Base-by-base conservation (phyloP, 2,329 filamentous ascomycete genomes). In the Neoarthrinium moseri region DNA sequence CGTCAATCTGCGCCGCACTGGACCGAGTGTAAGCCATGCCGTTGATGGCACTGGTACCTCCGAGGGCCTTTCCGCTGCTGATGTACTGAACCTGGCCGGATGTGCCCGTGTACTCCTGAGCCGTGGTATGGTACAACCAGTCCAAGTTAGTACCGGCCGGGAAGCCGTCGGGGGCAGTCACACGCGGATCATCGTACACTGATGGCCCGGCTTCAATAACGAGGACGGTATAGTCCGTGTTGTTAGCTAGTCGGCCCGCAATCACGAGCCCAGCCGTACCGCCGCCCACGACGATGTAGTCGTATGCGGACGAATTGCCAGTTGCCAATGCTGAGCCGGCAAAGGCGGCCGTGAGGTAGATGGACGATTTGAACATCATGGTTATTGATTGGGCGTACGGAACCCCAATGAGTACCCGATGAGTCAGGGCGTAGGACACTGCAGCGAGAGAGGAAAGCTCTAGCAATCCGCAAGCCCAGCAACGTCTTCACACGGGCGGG, bases 11-110 rank as follows among this genome's bases (percentile, higher is more conserved):
- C 11, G 53, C 52, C 5, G 52, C 52, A 29, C 67, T 58, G 4
- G 64, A 60, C 8, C 67, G 62, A 5, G 58, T 59, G 44, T 69
- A 70, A 0, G 61, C 57, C 62, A 65, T 66, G 13, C 45, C 45
- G 20, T 47, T 47, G 33, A 47, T 43, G 21, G 45, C 43, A 17
- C 33, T 38, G 24, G 45, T 47, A 30, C 45, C 45, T 3, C 45
- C 45, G 2, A 47, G 39, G 15, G 39, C 45, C 45, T 47, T 47
- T n/a, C 45, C 45, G 26, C 38, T 39, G 7, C 45, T 22, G 13
- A 47, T 17, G 2, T 24, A 36, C 30, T 42, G 38, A n/a, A 23
- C 36, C 37, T 32, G 26, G 18, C 40, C 40, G 12, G n/a, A 32
- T 7, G 21, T 38, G 8, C 21, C 33, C 33, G 45, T 39, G 17